phyloP scores from a whole-genome alignment of 805 yeast genomes.

The Candida ficus region DNA sequence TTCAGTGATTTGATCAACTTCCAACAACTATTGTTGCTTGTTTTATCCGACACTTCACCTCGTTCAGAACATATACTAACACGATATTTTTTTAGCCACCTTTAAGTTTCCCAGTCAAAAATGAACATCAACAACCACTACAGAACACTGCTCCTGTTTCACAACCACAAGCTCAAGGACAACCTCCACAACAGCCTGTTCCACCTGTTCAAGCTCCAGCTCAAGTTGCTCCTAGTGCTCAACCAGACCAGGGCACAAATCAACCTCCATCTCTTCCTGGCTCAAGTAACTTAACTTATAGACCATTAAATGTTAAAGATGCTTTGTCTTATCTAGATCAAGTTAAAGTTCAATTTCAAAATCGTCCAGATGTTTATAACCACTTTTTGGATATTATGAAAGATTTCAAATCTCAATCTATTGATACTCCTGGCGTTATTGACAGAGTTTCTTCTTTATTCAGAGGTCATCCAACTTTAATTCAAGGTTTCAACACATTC shows the following conservation, averaged over 20 bases:
- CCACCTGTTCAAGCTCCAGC: slow-evolving; percentile 21
- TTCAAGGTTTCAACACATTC: slow-evolving; percentile 97
- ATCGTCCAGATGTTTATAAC: slow-evolving; percentile 93
- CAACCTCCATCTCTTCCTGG: slow-evolving; percentile 18
- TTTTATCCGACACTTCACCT: not conserved
- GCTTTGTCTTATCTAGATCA: slow-evolving; percentile 94
- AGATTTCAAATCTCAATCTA: slow-evolving; percentile 92
- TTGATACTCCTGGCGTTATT: slow-evolving; percentile 98
- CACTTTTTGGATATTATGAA: slow-evolving; percentile 97
- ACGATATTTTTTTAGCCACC: slow-evolving; percentile 8
- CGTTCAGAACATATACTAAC: not conserved
- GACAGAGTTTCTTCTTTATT: slow-evolving; percentile 89
- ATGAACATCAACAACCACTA: slow-evolving; percentile 3
- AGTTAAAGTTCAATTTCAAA: slow-evolving; percentile 86
- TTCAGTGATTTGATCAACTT: no score
- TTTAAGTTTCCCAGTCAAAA: slow-evolving; percentile 5
- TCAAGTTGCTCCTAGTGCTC: slow-evolving; percentile 14
- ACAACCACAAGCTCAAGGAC: slow-evolving; percentile 24
- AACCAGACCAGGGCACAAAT: slow-evolving; percentile 7
- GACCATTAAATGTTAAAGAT: slow-evolving; percentile 92
- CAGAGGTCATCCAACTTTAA: slow-evolving; percentile 87
- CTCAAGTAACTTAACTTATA: slow-evolving; percentile 33
- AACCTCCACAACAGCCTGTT: slow-evolving; percentile 17
- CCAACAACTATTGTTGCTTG: not conserved
- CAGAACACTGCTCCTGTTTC: slow-evolving; percentile 1